Evolutionary conservation across 78 protist genomes (phyloP), one percentile per base, ranked within the genome.

Genomic region (Dictyostelium capitatum): DNA sequence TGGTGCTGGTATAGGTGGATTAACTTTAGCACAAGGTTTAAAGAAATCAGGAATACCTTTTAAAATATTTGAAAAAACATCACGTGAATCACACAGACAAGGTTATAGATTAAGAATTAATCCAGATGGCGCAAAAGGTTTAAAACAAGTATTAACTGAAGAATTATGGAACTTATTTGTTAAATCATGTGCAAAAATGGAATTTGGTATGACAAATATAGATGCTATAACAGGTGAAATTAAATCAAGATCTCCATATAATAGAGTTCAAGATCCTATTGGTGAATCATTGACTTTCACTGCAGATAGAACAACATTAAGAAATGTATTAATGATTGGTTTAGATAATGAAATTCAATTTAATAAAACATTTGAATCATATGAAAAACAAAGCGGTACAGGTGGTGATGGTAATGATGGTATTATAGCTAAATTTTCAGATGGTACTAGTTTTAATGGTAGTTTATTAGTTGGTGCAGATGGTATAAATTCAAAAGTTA

Each of bases 41-140:
- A 28, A 32, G 15, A 59, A 51, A 14, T 15, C 12, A 25, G 56
- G 65, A 30, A 65, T 82, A 19, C 48, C 15, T 10, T 82, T 69
- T 82, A 69, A 37, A 51, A 6, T 82, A 30, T 82, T 82, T 67
- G 89, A 82, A 72, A 12, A 6, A 4, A 12, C 8, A 8, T 67
- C 32, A 19, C 30, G 89, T 41, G n/a, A 25, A 14, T 37, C 43
- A 3, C 1, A 3, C 6, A 14, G n/a, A 14, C 89, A 82, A 67
- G 89, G 89, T 51, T 82, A 82, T 65, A 80, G 89, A 11, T 28
- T 82, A 30, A 19, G 89, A 30, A 53, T 82, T 7, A 25, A 25
- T 32, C 79, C 64, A 51, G 74, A 64, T 20, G 89, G 82, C 1
- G 14, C 89, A 20, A 15, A 2, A 6, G 89, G 15, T 0, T 53